phyloP scores from a whole-genome alignment of 768 basidiomycete genomes.

The Hericium rajendrae region DNA sequence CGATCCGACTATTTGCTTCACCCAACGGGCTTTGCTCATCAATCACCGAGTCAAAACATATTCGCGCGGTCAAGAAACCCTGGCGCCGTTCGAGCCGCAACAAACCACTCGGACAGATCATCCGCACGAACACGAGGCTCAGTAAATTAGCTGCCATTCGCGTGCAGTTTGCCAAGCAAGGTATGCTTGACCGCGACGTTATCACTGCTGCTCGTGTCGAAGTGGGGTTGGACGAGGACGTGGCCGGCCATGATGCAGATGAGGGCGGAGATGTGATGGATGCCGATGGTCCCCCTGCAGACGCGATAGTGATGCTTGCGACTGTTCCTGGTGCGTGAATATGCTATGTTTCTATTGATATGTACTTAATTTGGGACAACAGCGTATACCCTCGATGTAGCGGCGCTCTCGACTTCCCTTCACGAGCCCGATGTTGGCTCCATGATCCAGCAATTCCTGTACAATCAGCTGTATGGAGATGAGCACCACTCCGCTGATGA shows the following conservation, averaged over 20 bases:
- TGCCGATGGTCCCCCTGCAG: not conserved
- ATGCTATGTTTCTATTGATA: too few species aligned
- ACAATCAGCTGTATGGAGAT: not conserved
- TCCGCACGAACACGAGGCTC: slow-evolving; percentile 13
- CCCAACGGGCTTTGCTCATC: slow-evolving; percentile 17
- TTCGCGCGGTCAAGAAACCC: slow-evolving; percentile 20
- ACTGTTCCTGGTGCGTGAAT: too few species aligned
- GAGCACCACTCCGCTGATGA: not conserved
- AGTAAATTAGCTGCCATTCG: slow-evolving; percentile 22
- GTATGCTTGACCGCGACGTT: not conserved
- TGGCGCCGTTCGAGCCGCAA: slow-evolving; percentile 24
- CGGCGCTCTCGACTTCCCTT: too few species aligned
- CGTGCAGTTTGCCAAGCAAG: not conserved
- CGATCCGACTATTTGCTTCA: slow-evolving; percentile 17
- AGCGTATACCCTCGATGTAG: too few species aligned
- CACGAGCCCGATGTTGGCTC: too few species aligned
- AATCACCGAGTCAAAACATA: slow-evolving; percentile 17
- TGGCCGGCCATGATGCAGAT: not conserved
- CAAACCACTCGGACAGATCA: slow-evolving; percentile 28
- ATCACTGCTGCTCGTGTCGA: not conserved
- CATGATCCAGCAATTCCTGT: not conserved
- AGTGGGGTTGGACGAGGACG: not conserved
- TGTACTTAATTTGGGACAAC: too few species aligned
- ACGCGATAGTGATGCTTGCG: not conserved
- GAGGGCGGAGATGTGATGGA: not conserved